Evolutionary conservation across 345 rosid species (phyloP).

Genomic region (Populus pruinosa): DNA sequence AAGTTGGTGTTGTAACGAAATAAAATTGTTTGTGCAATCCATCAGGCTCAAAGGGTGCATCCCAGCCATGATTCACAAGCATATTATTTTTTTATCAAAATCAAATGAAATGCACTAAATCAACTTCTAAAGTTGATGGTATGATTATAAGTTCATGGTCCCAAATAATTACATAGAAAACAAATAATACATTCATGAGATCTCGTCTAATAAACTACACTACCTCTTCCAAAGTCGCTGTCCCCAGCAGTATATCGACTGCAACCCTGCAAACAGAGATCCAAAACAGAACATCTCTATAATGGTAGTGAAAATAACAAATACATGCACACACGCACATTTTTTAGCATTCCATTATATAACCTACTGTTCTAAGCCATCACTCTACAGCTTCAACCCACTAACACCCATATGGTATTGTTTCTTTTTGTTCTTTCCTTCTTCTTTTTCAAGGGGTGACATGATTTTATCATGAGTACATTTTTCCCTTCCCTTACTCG

Average conservation of each 20-base stretch:
- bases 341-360: not conserved
- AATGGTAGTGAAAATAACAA: not conserved
- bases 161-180: not conserved
- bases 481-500: not conserved
- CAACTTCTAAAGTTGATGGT: not conserved
- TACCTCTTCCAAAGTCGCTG: constrained; percentile 65
- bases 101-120: not conserved
- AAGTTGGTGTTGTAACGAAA: not conserved
- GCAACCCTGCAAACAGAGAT: constrained; percentile 63
- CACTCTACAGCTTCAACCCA: not conserved
- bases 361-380: not conserved
- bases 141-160: not conserved
- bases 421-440: not conserved
- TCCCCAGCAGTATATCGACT: constrained; percentile 56
- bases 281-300: constrained; percentile 9
- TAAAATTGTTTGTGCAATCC: not conserved
- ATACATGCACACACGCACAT: not conserved
- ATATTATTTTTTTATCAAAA: not conserved
- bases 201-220: constrained; percentile 3
- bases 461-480: not conserved
- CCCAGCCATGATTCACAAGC: not conserved
- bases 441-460: not conserved
- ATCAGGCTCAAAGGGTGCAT: not conserved
- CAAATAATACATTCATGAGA: not conserved
- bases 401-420: not conserved